Evolutionary conservation across 371 early-diverging fungal genomes (phyloP).

Genomic region (Rhizopus stolonifer): DNA sequence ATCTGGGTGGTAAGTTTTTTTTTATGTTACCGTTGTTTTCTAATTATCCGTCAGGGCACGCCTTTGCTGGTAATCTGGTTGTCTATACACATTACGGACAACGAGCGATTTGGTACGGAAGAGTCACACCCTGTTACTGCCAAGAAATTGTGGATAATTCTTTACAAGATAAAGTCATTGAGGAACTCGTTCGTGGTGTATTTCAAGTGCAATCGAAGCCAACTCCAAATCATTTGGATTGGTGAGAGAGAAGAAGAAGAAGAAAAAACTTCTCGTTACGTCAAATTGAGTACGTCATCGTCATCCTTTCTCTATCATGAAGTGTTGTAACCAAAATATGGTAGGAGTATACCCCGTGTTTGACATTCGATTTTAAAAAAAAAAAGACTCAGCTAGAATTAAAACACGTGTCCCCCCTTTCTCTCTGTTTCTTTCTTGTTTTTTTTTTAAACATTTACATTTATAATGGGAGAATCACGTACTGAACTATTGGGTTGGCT

Average conservation of each 20-base stretch:
- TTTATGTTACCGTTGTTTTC: neutral
- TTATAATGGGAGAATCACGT: constrained; percentile 74
- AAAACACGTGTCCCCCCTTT: constrained; percentile 4
- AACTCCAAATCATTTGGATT: constrained; percentile 19
- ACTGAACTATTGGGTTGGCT: constrained; percentile 89
- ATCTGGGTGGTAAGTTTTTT: constrained; percentile 33
- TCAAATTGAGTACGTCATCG: too few species aligned
- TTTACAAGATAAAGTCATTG: constrained; percentile 29
- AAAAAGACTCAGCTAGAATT: neutral
- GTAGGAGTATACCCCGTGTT: too few species aligned
- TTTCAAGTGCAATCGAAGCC: constrained; percentile 30
- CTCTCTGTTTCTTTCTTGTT: constrained; percentile 4
- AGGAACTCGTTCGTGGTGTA: constrained; percentile 32
- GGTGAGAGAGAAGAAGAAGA: too few species aligned
- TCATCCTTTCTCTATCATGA: too few species aligned
- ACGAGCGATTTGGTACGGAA: constrained; percentile 45
- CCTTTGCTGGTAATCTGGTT: constrained; percentile 44
- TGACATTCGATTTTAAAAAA: neutral
- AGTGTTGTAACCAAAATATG: too few species aligned
- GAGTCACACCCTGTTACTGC: constrained; percentile 43
- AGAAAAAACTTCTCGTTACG: neutral
- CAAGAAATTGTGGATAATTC: constrained; percentile 33
- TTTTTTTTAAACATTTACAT: neutral
- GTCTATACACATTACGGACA: constrained; percentile 37
- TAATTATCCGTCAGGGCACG: constrained; percentile 26